Evolutionary conservation across 306 rosid species (phyloP).

Genomic region (Senna tora): DNA sequence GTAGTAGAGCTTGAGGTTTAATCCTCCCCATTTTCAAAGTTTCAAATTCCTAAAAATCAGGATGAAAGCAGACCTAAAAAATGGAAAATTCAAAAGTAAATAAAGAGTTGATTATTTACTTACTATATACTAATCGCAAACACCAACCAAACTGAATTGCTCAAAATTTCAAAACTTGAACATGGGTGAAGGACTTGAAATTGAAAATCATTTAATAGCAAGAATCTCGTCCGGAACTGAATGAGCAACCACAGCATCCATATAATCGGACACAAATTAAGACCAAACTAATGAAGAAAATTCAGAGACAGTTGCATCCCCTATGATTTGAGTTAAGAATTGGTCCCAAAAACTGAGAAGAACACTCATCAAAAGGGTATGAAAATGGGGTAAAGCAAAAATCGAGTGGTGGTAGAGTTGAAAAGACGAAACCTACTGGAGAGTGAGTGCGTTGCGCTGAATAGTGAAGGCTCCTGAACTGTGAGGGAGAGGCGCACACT

Average conservation of each 20-base stretch:
- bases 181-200: neutral
- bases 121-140: slow-evolving; percentile 13
- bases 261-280: slow-evolving; percentile 25
- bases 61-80: slow-evolving; percentile 24
- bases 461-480: slow-evolving; percentile 29
- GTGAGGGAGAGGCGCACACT: slow-evolving; percentile 4
- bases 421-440: slow-evolving; percentile 32
- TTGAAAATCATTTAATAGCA: neutral
- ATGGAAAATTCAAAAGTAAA: slow-evolving; percentile 10
- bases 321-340: slow-evolving; percentile 23
- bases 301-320: slow-evolving; percentile 33
- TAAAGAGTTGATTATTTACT: neutral
- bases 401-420: neutral
- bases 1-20: slow-evolving; percentile 72
- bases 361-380: no score
- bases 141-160: slow-evolving; percentile 20
- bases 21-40: slow-evolving; percentile 68
- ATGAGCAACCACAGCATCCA: slow-evolving; percentile 24
- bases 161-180: slow-evolving; percentile 30
- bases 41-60: slow-evolving; percentile 34
- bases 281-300: slow-evolving; percentile 37
- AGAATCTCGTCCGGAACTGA: neutral
- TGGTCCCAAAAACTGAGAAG: neutral
- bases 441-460: neutral
- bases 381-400: slow-evolving; percentile 7